Evolutionary conservation across 129 eudicot species (phyloP).

Genomic region (Flaveria brownii): DNA sequence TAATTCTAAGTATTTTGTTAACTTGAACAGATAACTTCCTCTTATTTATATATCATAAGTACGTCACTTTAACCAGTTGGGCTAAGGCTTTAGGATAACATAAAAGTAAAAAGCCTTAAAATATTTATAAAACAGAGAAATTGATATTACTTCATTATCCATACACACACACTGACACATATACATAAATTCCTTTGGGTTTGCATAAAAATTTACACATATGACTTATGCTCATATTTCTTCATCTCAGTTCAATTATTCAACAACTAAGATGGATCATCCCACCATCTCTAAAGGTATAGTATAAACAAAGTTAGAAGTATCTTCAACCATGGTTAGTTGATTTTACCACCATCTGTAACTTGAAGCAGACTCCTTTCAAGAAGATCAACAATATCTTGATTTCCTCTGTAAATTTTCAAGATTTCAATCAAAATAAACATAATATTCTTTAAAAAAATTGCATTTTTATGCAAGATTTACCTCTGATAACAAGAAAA

Average conservation of each 20-base stretch:
- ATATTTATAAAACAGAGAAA: background rate
- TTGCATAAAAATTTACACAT: conserved; percentile 20
- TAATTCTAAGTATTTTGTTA: too few relatives aligned
- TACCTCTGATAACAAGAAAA: conserved; percentile 45
- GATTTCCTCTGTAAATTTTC: conserved; percentile 28
- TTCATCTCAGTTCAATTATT: conserved; percentile 30
- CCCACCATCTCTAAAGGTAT: conserved; percentile 15
- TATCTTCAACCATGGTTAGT: conserved; percentile 24
- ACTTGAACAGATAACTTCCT: too few relatives aligned
- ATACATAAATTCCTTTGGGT: conserved; percentile 1
- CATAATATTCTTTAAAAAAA: background rate
- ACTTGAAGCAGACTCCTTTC: conserved; percentile 45
- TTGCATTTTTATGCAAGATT: background rate
- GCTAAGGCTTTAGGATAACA: too few relatives aligned
- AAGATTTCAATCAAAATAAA: background rate
- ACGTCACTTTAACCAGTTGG: too few relatives aligned
- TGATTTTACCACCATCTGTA: conserved; percentile 33
- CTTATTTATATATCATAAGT: too few relatives aligned
- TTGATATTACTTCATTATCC: conserved; percentile 17
- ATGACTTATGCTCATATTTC: background rate
- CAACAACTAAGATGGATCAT: conserved; percentile 23
- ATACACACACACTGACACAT: background rate
- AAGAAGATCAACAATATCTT: conserved; percentile 35
- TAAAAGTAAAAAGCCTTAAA: too few relatives aligned
- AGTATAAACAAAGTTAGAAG: background rate